Base-by-base conservation (phyloP, 768 basidiomycete species). In the Fomitopsis serialis region DNA sequence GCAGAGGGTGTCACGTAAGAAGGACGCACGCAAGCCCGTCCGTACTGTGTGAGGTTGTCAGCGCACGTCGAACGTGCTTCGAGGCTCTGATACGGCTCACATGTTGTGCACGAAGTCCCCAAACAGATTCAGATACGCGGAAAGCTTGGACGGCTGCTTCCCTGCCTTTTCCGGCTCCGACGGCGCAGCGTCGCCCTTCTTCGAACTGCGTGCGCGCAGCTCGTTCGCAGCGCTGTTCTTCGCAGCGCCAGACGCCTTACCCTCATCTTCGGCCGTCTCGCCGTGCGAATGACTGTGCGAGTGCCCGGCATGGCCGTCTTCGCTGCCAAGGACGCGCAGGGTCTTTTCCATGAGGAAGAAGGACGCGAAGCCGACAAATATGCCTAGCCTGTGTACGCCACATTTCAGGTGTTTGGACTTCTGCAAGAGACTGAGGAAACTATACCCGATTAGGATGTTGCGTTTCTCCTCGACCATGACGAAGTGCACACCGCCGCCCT, bases 271-370 rank as follows among this genome's bases (percentile, higher is more conserved):
- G 52, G 75, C 48, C 23, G 45, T 70, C 55, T 72, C 71, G 5
- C 73, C 71, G 58, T 81, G 79, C 0, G 81, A 78, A 68, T 91
- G 88, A 13, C 75, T 64, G 60, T 84, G 81, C 15, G 70, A 66
- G 59, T 80, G 78, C 10, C 70, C 75, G 55, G 80, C 77, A n/a
- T 72, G 75, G 13, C 71, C 66, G 15, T 75, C 79, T 43, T 79
- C 84, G 35, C 82, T 77, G 42, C 84, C 81, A 19, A 94, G 76
- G 11, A 92, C 91, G 19, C 92, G 82, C 58, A 94, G 77, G 11
- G 88, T 83, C 72, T 95, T 96, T 67, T 96, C 93, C 82, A 95
- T 91, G 61, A 93, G 78, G 73, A 95, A 96, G 72, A 96, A 96
- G 0, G 89, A 73, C 32, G 90, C 84, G 69, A 96, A 96, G 4